Evolutionary conservation across 805 yeast genomes (phyloP), one percentile per base, ranked within the genome.

Genomic region (Kodamaea sagamina): DNA sequence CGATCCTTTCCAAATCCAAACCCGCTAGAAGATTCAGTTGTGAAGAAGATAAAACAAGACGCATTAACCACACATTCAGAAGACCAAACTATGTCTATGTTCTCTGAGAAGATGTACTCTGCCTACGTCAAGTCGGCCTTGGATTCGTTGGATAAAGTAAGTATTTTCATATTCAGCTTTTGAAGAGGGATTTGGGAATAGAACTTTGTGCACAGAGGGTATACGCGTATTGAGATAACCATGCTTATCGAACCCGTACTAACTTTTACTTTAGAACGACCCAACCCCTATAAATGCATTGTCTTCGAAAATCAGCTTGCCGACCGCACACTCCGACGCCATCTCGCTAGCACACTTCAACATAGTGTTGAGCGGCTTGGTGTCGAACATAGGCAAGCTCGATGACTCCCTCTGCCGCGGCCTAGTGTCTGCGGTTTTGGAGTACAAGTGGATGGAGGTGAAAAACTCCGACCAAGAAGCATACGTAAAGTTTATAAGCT

Each of bases 351-450:
- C 68, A 9, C 81, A 83, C 51, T 70, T 88, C 41, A 62, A 63
- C 21, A 68, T 78, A 12, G 71, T 87, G 6, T 68, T 90, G 43
- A 74, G 71, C 31, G 72, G 75, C 6, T 68, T 90, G 27, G 75
- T 83, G 13, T 68, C 79, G 35, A 86, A 87, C 55, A 73, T 88
- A 15, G 75, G 86, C 35, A 77, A 80, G 53, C 72, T 92, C 39
- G 92, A 84, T 53, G 75, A 79, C 43, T 68, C 72, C 28, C 57
- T 72, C 17, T 73, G 84, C 45, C 66, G 67, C 42, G 57, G 73
- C 10, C 67, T 89, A 39, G 77, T 89, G 32, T 65, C 75, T 28
- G 74, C 89, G 15, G 68, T 90, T 24, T 72, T 89, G 37, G 75
- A 71, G 47, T 73, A 84, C 49, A 70, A 73, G 44, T 88, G 95